Evolutionary conservation across 805 yeast genomes (phyloP), one percentile per base, ranked within the genome.

Genomic region (Spathaspora passalidarum): DNA sequence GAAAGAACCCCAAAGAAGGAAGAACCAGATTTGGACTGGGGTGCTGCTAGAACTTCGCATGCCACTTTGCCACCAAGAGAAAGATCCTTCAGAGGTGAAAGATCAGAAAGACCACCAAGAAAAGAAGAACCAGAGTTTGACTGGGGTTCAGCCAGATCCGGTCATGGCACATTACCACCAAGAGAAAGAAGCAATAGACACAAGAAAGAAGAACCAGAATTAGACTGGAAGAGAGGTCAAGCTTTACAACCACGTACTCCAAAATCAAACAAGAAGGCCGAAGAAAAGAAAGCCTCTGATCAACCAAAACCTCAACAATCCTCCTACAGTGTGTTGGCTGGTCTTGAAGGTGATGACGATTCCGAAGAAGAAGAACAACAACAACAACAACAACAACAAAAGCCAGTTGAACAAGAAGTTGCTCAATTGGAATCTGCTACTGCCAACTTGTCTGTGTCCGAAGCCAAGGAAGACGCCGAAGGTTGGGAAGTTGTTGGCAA

Each of bases 21-120:
- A 40, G 75, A 67, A 47, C 69, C 71, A 9, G 73, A 70, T 29
- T 60, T 71, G 45, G 75, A 70, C 55, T 70, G 76, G 76, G 60
- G 69, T 37, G 37, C 65, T 57, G 76, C 70, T 54, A 71, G 64
- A 55, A 49, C 58, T 32, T 48, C 57, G 19, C 53, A 55, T 32
- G 59, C 55, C 5, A 50, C 62, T 2, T 65, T 68, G 56, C 70
- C 72, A 32, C 65, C 69, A 43, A 59, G 69, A 51, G 34, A 22
- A 16, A 47, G 46, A 43, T 29, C 34, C 16, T 29, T 53, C 55
- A 49, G 60, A 45, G 51, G 51, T 26, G 63, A 58, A 43, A 56
- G 61, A 51, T 18, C 23, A 49, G 49, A 48, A 49, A 55, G 46
- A 40, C 13, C 38, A 53, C 51, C 52, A 40, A 61, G 56, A 50